A percentile compares a stretch with the other conserved stretches of the same genome.
Evolutionary conservation across 257 asterid species (phyloP).

Genomic region (Penstemon barbatus): DNA sequence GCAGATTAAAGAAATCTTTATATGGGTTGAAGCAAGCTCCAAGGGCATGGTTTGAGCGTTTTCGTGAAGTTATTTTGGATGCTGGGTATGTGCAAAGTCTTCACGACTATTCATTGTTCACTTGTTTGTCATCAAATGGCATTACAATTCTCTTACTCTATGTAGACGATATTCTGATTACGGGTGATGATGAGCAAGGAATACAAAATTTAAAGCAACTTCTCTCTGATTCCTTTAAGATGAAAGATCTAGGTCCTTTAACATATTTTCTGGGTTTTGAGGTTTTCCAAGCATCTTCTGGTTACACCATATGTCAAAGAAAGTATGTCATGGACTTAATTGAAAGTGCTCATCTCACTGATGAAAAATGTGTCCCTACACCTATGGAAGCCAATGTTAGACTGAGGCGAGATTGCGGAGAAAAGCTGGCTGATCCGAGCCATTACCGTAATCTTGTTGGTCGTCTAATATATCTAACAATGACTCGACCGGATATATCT

Average conservation of each 20-base stretch:
- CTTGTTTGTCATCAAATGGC: neutral
- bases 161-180: slow-evolving; percentile 13
- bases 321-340: neutral
- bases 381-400: neutral
- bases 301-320: neutral
- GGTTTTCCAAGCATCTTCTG: neutral
- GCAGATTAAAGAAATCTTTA: neutral
- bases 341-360: neutral
- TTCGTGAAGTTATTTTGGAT: neutral
- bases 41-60: neutral
- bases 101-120: neutral
- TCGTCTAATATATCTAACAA: neutral
- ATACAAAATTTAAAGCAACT: neutral
- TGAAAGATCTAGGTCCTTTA: slow-evolving; percentile 12
- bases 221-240: neutral
- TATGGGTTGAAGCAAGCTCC: slow-evolving; percentile 16
- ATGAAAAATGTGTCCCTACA: neutral
- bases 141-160: neutral
- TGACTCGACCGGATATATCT: neutral
- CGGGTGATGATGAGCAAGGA: neutral
- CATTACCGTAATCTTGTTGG: neutral
- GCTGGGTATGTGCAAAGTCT: neutral
- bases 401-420: neutral
- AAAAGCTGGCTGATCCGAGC: neutral
- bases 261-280: neutral